Evolutionary conservation across 768 basidiomycete genomes (phyloP).

Genomic region (Xanthoconium stramineum): DNA sequence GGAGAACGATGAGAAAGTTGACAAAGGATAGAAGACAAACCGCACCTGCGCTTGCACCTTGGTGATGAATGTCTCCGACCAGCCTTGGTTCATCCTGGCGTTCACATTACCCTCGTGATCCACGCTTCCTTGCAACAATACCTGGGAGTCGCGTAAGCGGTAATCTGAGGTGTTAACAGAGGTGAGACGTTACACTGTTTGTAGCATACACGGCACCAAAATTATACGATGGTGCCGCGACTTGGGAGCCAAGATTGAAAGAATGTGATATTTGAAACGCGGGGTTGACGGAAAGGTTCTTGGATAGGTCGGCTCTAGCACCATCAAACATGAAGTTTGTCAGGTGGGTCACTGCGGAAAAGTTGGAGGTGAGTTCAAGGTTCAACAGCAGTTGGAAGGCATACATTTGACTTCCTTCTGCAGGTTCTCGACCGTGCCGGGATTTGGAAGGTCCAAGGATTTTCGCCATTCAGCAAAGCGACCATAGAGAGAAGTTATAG

Average conservation of each 20-base stretch:
- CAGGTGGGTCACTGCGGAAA: conserved; percentile 71
- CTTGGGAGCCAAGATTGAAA: conserved; percentile 86
- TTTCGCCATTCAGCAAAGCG: conserved; percentile 81
- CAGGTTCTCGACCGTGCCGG: conserved; percentile 91
- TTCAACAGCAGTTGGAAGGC: conserved; percentile 20
- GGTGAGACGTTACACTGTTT: conserved; percentile 50
- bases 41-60: conserved; percentile 88
- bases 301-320: conserved; percentile 92
- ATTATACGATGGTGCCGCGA: conserved; percentile 84
- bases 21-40: conserved; percentile 1
- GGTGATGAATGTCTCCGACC: conserved; percentile 72
- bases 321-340: conserved; percentile 98
- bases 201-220: conserved; percentile 93
- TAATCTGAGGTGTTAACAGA: conserved; percentile 14
- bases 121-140: conserved; percentile 89
- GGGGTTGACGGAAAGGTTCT: conserved; percentile 89
- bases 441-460: conserved; percentile 79
- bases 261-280: conserved; percentile 98
- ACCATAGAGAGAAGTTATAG: conserved; percentile 64
- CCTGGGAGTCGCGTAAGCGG: conserved; percentile 42
- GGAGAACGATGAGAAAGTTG: conserved; percentile 5
- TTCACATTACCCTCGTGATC: conserved; percentile 93
- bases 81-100: conserved; percentile 85
- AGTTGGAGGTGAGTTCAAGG: not conserved
- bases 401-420: conserved; percentile 90